A percentile compares a stretch with the other conserved stretches of the same genome.
phyloP scores from a whole-genome alignment of 352 stramenopile genomes.

The Thalassiosira hispida region DNA sequence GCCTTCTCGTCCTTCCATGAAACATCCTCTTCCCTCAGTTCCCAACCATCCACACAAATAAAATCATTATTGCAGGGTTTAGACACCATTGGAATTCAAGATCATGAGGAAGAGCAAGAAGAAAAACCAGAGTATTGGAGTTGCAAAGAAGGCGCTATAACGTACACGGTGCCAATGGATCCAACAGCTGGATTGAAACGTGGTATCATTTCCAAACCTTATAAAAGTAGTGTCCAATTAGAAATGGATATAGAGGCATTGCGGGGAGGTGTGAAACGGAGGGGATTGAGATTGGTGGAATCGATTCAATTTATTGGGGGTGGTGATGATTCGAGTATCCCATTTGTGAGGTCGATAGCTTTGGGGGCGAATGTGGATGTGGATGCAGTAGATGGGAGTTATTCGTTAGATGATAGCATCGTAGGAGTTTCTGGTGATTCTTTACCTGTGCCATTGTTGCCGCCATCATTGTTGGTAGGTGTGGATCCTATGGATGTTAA shows the following conservation, averaged over 20 bases:
- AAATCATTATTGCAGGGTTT: conserved; percentile 8
- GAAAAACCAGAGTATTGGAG: conserved; percentile 33
- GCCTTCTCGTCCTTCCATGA: conserved; percentile 54
- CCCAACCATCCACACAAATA: conserved; percentile 2
- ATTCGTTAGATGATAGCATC: conserved; percentile 67
- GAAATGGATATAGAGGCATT: conserved; percentile 21
- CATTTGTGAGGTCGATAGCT: conserved; percentile 46
- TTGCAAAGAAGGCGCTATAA: conserved; percentile 35
- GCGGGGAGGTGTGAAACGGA: not conserved
- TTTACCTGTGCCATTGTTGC: conserved; percentile 31
- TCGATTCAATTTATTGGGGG: conserved; percentile 31
- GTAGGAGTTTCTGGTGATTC: not conserved
- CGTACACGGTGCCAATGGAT: conserved; percentile 46
- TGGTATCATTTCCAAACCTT: conserved; percentile 42
- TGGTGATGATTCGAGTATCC: conserved; percentile 1
- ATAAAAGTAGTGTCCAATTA: conserved; percentile 30
- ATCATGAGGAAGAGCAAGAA: conserved; percentile 2
- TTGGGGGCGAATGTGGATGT: conserved; percentile 68
- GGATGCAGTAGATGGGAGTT: conserved; percentile 75
- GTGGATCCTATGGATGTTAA: conserved; percentile 24
- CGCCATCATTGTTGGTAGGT: conserved; percentile 31
- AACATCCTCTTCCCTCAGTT: conserved; percentile 14
- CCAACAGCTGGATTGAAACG: conserved; percentile 40
- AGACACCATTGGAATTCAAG: conserved; percentile 4
- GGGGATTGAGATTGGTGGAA: conserved; percentile 35